A percentile compares a stretch with the other conserved stretches of the same genome.
Evolutionary conservation across 805 yeast genomes (phyloP).

Genomic region (Candida dajiaensis): DNA sequence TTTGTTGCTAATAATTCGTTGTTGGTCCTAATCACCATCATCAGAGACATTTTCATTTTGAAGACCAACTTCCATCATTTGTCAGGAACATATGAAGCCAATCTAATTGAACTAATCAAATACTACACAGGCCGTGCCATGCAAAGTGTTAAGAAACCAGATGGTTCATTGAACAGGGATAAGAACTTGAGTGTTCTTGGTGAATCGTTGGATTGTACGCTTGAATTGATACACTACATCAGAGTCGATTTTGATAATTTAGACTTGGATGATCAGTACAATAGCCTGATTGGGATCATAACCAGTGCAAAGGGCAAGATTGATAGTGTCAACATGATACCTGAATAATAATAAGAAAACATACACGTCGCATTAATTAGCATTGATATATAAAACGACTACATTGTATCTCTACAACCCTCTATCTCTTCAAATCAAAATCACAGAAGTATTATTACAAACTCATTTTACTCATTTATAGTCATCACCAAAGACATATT

Average conservation of each 20-base stretch:
- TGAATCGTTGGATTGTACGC: conserved; percentile 36
- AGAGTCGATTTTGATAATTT: conserved; percentile 10
- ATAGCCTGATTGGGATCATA: conserved; percentile 3
- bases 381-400: neutral
- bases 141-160: conserved; percentile 20
- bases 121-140: conserved; percentile 43
- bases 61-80: conserved; percentile 49
- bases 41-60: conserved; percentile 52
- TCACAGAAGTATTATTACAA: neutral
- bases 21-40: conserved; percentile 30
- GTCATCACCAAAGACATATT: conserved; percentile 7
- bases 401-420: neutral
- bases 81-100: conserved; percentile 33
- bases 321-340: conserved; percentile 10
- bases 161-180: conserved; percentile 16
- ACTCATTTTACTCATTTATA: neutral
- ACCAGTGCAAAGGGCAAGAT: conserved; percentile 10
- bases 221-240: conserved; percentile 27
- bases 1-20: conserved; percentile 54
- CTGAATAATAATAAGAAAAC: conserved; percentile 1
- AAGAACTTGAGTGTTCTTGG: conserved; percentile 36
- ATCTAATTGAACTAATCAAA: conserved; percentile 39
- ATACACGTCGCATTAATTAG: neutral
- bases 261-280: conserved; percentile 11
- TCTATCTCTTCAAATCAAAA: neutral